Conservation (phyloP, 805 yeast species). For the Yamadazyma sp. region DNA sequence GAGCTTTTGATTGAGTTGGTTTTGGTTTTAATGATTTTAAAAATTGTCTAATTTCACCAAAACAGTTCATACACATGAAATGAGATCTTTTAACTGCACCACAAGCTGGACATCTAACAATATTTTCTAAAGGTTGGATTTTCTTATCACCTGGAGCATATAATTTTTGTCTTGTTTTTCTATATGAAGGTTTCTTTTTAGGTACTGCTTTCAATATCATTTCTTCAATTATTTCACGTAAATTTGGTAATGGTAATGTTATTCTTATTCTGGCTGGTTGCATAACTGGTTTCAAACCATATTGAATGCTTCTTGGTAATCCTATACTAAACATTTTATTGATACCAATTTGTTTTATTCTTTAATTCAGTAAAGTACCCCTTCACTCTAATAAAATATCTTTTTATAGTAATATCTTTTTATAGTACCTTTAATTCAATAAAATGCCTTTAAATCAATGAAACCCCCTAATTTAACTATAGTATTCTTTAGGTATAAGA, state of each 20-base stretch:
- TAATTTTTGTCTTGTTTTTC: slow-evolving; percentile 78
- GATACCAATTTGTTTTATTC: no score
- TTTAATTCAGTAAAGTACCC: no score
- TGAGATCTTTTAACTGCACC: slow-evolving; percentile 90
- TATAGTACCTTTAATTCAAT: no score
- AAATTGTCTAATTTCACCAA: slow-evolving; percentile 68
- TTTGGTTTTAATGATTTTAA: slow-evolving; percentile 55
- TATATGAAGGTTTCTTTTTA: slow-evolving; percentile 87
- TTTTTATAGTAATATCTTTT: no score
- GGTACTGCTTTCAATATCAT: slow-evolving; percentile 79
- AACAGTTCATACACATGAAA: slow-evolving; percentile 90
- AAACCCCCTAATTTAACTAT: no score
- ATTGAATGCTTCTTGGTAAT: no score
- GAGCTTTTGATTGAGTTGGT: slow-evolving; percentile 4
- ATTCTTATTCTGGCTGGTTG: no score
- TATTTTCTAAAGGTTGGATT: slow-evolving; percentile 65
- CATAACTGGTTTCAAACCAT: no score
- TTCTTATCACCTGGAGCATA: slow-evolving; percentile 83
- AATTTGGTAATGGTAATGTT: slow-evolving; percentile 4
- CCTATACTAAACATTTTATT: slow-evolving; percentile 3
- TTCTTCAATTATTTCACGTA: slow-evolving; percentile 43
- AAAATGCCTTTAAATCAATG: no score
- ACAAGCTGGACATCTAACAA: slow-evolving; percentile 93
- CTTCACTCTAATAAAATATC: no score
- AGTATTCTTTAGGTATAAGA: no score